A percentile compares a stretch with the other conserved stretches of the same genome.
Conservation (phyloP, 306 rosid genomes). For the Oemleria cerasiformis region DNA sequence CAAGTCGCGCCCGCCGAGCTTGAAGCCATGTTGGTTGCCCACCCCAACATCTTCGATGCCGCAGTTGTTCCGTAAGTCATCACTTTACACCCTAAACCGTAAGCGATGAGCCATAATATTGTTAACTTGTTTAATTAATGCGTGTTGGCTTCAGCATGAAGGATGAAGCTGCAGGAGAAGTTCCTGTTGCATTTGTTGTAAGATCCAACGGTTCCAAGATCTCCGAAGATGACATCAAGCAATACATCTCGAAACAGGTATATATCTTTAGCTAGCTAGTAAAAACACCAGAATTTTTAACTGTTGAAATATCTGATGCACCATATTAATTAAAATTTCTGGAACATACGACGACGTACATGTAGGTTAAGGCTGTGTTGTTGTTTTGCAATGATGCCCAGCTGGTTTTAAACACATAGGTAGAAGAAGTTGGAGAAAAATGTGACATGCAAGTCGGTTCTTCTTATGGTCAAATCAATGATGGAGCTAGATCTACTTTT, state of each 20-base stretch:
- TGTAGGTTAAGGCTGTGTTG: too few relatives aligned
- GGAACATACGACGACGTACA: too few relatives aligned
- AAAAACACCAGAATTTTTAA: too few relatives aligned
- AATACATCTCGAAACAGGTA: slow-evolving; percentile 79
- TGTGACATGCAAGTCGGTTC: background rate
- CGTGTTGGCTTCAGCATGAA: slow-evolving; percentile 50
- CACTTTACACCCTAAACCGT: background rate
- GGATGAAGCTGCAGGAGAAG: slow-evolving; percentile 81
- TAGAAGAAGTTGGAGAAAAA: background rate
- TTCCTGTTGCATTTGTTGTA: slow-evolving; percentile 83
- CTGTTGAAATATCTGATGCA: too few relatives aligned
- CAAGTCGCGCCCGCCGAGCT: slow-evolving; percentile 94
- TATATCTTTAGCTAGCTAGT: background rate
- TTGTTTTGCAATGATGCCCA: background rate
- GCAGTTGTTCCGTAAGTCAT: slow-evolving; percentile 72
- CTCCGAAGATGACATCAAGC: slow-evolving; percentile 67
- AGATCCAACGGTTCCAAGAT: slow-evolving; percentile 58
- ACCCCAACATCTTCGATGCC: slow-evolving; percentile 62
- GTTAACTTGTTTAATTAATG: background rate
- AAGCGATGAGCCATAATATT: background rate
- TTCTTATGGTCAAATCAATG: background rate
- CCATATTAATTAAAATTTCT: too few relatives aligned
- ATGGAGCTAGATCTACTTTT: background rate
- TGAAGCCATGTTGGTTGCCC: slow-evolving; percentile 65
- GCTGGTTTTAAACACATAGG: background rate